Evolutionary conservation across 768 basidiomycete genomes (phyloP), one percentile per base, ranked within the genome.

Genomic region (Mycena kentingensis): DNA sequence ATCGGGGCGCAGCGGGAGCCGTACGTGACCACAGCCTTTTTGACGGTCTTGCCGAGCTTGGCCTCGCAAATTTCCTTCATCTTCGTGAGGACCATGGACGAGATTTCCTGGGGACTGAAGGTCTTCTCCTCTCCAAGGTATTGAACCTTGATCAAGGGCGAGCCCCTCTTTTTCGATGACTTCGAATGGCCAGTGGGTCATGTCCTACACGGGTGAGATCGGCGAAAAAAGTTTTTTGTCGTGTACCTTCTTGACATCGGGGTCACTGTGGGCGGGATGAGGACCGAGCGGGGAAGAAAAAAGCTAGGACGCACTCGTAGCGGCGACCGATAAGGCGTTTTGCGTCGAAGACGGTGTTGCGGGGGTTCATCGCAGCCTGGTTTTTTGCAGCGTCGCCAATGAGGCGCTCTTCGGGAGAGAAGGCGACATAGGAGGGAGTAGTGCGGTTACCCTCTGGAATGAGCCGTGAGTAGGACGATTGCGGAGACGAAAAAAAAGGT

Each of bases 21-120:
- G 61, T 73, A 93, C 93, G 94, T 97, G 75, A 99, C 87, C 59
- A 99, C 97, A 50, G 97, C 97, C 79, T 98, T 98, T 78, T 93
- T 94, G 72, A 98, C 93, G 41, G 88, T 87, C 82, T 95, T 96
- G 65, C 97, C 94, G 63, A 99, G 90, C 77, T 99, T 98, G 60
- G 96, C 93, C 78, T 99, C 97, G 38, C 96, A 93, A 65, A 95
- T 97, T 74, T 98, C 97, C 84, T 97, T 98, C 95, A 99, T 98
- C 80, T 99, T 99, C 60, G 80, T 82, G 65, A 99, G 87, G 64
- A 99, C 97, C 97, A 98, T 99, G 59, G 97, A 90, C n/a, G 97
- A 99, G 69, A 99, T 94, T 75, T 99, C 97, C 77, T 95, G 95
- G 49, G 93, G 97, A 64, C 87, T 93, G 80, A 98, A 98, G 53